Evolutionary conservation across 345 rosid genomes (phyloP).

Genomic region (Litchi chinensis): DNA sequence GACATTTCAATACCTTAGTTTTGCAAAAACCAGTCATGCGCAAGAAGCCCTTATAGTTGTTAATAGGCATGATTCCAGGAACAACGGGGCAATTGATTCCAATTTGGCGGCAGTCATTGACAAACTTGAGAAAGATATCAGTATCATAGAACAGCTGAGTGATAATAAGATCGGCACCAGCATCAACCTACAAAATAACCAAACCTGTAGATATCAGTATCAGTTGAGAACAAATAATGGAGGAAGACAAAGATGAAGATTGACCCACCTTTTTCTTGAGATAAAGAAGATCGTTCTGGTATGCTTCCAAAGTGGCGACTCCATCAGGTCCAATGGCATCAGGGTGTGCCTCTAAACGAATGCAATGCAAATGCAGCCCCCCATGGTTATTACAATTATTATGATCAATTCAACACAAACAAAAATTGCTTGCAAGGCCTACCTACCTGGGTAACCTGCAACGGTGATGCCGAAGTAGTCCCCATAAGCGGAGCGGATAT

Average conservation of each 20-base stretch:
- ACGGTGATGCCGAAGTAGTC: constrained; percentile 96
- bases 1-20: constrained; percentile 57
- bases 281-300: constrained; percentile 82
- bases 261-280: constrained; percentile 74
- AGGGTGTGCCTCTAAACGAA: constrained; percentile 82
- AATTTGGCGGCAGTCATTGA: constrained; percentile 88
- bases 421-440: background rate
- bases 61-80: constrained; percentile 97
- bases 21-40: constrained; percentile 98
- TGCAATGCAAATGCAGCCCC: background rate
- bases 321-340: constrained; percentile 80
- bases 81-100: constrained; percentile 89
- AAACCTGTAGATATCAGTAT: constrained; percentile 19
- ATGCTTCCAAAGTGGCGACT: constrained; percentile 66
- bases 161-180: constrained; percentile 90
- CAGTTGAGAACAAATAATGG: background rate
- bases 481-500: constrained; percentile 69
- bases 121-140: constrained; percentile 86
- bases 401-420: too few species aligned
- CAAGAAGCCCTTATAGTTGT: constrained; percentile 88
- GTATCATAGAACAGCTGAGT: constrained; percentile 94
- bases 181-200: constrained; percentile 67
- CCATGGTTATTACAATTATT: background rate
- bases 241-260: too few species aligned
- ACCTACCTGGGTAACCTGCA: constrained; percentile 94